Base-by-base conservation (phyloP, 1,284 basidiomycete species). In the Cryptococcus floricola region DNA sequence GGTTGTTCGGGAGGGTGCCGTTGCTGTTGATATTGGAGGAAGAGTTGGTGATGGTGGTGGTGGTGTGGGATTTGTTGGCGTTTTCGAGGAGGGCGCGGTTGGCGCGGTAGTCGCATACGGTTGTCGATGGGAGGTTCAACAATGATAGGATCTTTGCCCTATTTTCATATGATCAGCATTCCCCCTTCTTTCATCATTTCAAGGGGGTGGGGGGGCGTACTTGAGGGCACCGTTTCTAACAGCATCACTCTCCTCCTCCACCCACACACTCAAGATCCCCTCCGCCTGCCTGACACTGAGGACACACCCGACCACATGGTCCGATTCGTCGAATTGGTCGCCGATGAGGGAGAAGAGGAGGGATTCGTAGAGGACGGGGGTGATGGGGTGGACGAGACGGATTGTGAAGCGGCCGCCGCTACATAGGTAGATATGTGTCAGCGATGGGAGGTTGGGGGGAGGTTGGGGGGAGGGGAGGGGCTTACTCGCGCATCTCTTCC, bases 261-360 rank as follows among this genome's bases (percentile, higher is more conserved):
- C 75, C 77, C 77, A 78, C 13, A 78, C 73, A 56, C 71, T 74
- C 56, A 78, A 52, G n/a, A 77, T 76, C 58, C 76, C 75, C 66
- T 78, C 77, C 12, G 61, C 58, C 64, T 75, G 71, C 53, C 77
- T 64, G 18, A 75, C 73, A 56, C 69, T 72, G 53, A 78, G 64
- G 6, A 77, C 77, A 51, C 73, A 75, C 18, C 75, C 77, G 6
- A 78, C 76, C 2, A 78, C 76, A 28, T 62, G 69, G 49, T 78
- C 77, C 39, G 72, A 57, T 50, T 76, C 74, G 31, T 76, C 74
- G 53, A 78, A 78, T 57, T 78, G 77, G 57, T 78, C 77, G 19
- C 76, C 77, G 39, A 77, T 70, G 10, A 77, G 62, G 5, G 74
- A 67, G 23, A 78, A 63, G 13, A 76, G 61, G 13, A 76, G 62